Evolutionary conservation across 495 filamentous ascomycete genomes (phyloP), one percentile per base, ranked within the genome.

Genomic region (Aspergillus conjunctus): DNA sequence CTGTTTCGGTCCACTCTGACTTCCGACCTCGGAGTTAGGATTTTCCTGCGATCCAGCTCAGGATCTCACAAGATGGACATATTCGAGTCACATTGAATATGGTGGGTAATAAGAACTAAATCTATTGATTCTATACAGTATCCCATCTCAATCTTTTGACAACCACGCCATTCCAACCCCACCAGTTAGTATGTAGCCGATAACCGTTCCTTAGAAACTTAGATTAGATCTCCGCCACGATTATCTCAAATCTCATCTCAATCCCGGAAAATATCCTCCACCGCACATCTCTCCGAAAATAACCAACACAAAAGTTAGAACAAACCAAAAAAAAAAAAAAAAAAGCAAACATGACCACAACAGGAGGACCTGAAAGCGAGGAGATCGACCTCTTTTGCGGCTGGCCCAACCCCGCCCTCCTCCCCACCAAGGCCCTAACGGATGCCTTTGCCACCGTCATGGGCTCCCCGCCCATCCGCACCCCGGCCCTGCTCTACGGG

Each of bases 401-500:
- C 56, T 91, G 87, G 86, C 91, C 91, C 4, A 81, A 85, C 57
- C 81, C 88, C 8, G 69, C 76, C 32, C 83, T 96, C 17, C 80
- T 96, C n/a, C 89, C 92, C 21, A 77, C 79, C 0, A 60, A 72
- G 3, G 73, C 82, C 11, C 76, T 96, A 41, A 69, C 77, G 34
- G 62, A 70, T 10, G 88, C 89, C 33, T 73, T 87, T 60, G 65
- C 74, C 20, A 65, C 65, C 14, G 82, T 83, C 15, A 80, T 96
- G 49, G 79, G 82, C 12, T 76, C 86, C 58, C 81, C 85, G 15
- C 61, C 72, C n/a, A 73, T 87, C 56, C 77, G 79, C 54, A 71
- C 77, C 30, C 77, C 86, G 14, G 85, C 73, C 33, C 76, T 97
- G 32, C 77, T 83, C 15, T 97, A 97, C 69, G 93, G 87, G 0